phyloP scores from a whole-genome alignment of 345 rosid genomes.

The Lumnitzera racemosa region DNA sequence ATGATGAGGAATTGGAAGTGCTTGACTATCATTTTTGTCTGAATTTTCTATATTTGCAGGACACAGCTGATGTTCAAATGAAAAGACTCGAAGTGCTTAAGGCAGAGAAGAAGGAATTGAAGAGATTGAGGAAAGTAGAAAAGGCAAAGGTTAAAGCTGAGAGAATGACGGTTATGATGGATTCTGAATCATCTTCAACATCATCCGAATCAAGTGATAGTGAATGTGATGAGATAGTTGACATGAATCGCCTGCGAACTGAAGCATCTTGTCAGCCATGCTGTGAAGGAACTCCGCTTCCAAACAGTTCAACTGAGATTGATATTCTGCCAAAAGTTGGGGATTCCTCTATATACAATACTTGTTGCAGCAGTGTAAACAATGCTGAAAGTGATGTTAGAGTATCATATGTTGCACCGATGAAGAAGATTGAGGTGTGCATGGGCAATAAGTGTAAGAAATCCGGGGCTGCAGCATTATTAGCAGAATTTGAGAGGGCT shows the following conservation, averaged over 20 bases:
- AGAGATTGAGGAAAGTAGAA: slow-evolving; percentile 44
- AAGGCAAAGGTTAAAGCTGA: slow-evolving; percentile 33
- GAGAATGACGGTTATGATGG: slow-evolving; percentile 19
- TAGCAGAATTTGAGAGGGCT: slow-evolving; percentile 48
- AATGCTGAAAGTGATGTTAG: too few relatives aligned
- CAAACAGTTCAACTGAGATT: background rate
- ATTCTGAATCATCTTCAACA: slow-evolving; percentile 33
- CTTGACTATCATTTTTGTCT: background rate
- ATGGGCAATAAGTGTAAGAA: slow-evolving; percentile 76
- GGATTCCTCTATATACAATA: too few relatives aligned
- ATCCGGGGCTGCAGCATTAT: slow-evolving; percentile 43
- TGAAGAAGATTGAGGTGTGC: slow-evolving; percentile 55
- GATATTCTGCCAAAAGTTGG: background rate
- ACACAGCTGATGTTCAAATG: slow-evolving; percentile 43
- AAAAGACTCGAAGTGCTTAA: slow-evolving; percentile 44
- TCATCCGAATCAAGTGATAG: slow-evolving; percentile 36
- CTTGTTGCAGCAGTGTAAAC: background rate
- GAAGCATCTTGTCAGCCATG: slow-evolving; percentile 2
- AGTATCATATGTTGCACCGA: background rate
- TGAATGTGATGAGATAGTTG: slow-evolving; percentile 42
- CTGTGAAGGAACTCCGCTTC: background rate
- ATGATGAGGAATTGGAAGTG: background rate
- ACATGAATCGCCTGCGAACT: slow-evolving; percentile 35
- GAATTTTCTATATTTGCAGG: slow-evolving; percentile 23
- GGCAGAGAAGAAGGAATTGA: slow-evolving; percentile 48